Evolutionary conservation across 768 basidiomycete genomes (phyloP), one percentile per base, ranked within the genome.

Genomic region (Holtermannia corniformis): DNA sequence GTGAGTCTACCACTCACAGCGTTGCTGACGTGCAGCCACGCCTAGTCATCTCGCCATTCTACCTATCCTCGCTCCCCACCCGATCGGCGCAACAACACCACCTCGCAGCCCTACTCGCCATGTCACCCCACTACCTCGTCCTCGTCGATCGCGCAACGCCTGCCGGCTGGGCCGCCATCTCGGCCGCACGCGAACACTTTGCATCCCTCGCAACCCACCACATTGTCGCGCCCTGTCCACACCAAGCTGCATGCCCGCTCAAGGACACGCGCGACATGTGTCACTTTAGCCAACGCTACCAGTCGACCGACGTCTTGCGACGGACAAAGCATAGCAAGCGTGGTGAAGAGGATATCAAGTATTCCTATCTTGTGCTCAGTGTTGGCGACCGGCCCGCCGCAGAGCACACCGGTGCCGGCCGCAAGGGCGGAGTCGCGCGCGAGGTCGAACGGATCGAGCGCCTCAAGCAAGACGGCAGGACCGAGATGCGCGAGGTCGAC

Each of bases 351-450:
- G 86, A 93, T 60, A 79, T 82, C 28, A 81, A 80, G 27, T 96
- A 91, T 69, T 87, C 88, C 16, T 99, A 99, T 68, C 80, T 95
- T 45, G 86, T 90, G 25, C 78, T 99, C 51, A 82, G 82, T 26
- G 79, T 89, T 47, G 93, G 92, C 2, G 58, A 75, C 24, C 78
- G 92, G 52, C 90, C 90, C 0, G 27, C 56, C 1, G 21, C 56
- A 2, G 16, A 46, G 11, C 5, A n/a, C 7, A 4, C 5, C 7
- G 32, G 32, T 37, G 10, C 7, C 7, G 32, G 32, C 7, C 7
- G 32, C 7, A 37, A 37, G 16, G 32, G 32, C 7, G 32, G 32
- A 7, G 32, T 37, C 10, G 32, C 32, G 7, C 32, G 32, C 32
- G 32, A 37, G 32, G 16, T 37, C 16, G 32, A 37, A 16, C 32